Conservation (phyloP, 257 asterid genomes). For the Parsonsia alboflavescens region DNA sequence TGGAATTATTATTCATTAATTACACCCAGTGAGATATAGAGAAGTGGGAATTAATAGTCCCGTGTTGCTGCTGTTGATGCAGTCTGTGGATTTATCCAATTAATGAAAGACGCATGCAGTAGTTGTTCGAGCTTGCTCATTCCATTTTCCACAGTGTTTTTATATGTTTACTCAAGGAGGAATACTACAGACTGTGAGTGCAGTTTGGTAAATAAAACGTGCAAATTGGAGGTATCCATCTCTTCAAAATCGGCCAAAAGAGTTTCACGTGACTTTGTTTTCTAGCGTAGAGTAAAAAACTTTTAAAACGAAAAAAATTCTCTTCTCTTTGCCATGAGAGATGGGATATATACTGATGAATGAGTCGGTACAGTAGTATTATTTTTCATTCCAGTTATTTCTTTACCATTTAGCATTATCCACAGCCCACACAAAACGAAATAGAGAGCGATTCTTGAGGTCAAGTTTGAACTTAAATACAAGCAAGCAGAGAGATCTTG, state of each 20-base stretch:
- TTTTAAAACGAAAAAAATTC: not conserved
- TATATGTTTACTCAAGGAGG: too few relatives aligned
- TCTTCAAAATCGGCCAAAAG: conserved; percentile 51
- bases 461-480: not conserved
- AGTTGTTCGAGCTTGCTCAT: too few relatives aligned
- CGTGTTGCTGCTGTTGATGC: too few relatives aligned
- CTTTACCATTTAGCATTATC: conserved; percentile 7
- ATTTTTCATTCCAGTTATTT: not conserved
- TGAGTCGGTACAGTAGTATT: not conserved
- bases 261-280: conserved; percentile 69
- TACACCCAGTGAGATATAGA: too few relatives aligned
- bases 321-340: not conserved
- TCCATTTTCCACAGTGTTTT: too few relatives aligned
- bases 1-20: too few relatives aligned
- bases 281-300: conserved; percentile 18
- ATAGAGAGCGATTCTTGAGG: not conserved
- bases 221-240: conserved; percentile 7
- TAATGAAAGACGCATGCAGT: too few relatives aligned
- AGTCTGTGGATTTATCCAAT: too few relatives aligned
- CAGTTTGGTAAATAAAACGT: not conserved
- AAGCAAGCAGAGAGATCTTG: too few relatives aligned
- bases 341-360: not conserved
- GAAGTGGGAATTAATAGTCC: too few relatives aligned
- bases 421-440: not conserved
- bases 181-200: not conserved